These are phyloP conservation scores for Penicillium sp. DNA, from an alignment of 2,329 filamentous ascomycete genomes.

Conservation along the genomic window DNA sequence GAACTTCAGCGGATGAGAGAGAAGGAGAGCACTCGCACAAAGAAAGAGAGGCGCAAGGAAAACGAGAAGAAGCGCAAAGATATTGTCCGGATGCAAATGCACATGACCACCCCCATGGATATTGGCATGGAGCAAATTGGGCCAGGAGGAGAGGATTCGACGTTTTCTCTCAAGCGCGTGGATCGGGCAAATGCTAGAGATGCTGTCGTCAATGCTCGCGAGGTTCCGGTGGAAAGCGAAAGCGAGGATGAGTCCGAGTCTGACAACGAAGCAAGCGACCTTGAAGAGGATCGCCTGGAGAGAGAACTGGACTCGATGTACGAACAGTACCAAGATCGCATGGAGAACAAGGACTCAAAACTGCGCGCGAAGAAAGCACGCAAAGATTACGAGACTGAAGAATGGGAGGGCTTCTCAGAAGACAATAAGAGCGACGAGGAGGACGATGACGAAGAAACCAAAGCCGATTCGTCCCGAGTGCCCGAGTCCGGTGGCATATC, in stretches of 20 bases:
- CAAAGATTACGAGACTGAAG: slow-evolving; percentile 72
- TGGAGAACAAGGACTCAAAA: slow-evolving; percentile 75
- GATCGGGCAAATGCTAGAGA: slow-evolving; percentile 67
- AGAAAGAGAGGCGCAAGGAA: slow-evolving; percentile 75
- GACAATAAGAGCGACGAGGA: slow-evolving; percentile 55
- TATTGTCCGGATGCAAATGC: slow-evolving; percentile 91
- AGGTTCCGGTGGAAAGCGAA: slow-evolving; percentile 58
- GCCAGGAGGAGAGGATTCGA: slow-evolving; percentile 69
- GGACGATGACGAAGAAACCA: slow-evolving; percentile 52
- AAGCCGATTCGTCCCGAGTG: slow-evolving; percentile 10
- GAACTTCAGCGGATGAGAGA: slow-evolving; percentile 79
- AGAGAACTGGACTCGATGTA: slow-evolving; percentile 83
- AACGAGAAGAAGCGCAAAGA: slow-evolving; percentile 95
- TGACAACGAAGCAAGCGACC: slow-evolving; percentile 60
- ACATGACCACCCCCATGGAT: slow-evolving; percentile 93
- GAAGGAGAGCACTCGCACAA: slow-evolving; percentile 67
- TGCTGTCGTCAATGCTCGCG: slow-evolving; percentile 69
- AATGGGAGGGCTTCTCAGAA: slow-evolving; percentile 83
- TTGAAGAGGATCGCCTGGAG: slow-evolving; percentile 76
- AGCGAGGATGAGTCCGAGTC: slow-evolving; percentile 55
- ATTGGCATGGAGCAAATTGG: slow-evolving; percentile 86
- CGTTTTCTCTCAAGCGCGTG: slow-evolving; percentile 78
- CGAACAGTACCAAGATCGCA: slow-evolving; percentile 72
- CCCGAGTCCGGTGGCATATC: slow-evolving; percentile 57
- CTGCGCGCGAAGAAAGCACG: slow-evolving; percentile 84